phyloP scores from a whole-genome alignment of 495 filamentous ascomycete species.

The Lichina pygmaea region DNA sequence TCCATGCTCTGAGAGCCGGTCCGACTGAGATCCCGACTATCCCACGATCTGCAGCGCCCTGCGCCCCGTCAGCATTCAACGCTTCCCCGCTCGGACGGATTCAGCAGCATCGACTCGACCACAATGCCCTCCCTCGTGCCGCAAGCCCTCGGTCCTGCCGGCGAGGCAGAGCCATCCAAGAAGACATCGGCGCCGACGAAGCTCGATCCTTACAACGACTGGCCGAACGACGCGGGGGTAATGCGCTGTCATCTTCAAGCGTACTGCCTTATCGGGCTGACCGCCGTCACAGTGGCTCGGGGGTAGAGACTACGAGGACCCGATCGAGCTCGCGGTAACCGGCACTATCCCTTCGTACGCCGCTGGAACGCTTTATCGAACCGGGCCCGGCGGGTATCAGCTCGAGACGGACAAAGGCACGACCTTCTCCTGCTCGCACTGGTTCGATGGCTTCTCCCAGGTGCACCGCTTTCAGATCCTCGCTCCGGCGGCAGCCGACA shows the following conservation, averaged over 20 bases:
- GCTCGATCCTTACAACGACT: constrained; percentile 1
- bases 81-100: too few relatives aligned
- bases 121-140: too few relatives aligned
- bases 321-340: constrained; percentile 21
- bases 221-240: constrained; percentile 2
- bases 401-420: constrained; percentile 26
- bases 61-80: too few relatives aligned
- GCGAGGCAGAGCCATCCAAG: too few relatives aligned
- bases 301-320: constrained; percentile 18
- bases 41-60: too few relatives aligned
- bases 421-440: constrained; percentile 32
- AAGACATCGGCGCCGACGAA: too few relatives aligned
- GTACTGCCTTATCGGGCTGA: background rate
- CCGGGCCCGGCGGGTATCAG: constrained; percentile 35
- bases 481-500: constrained; percentile 8
- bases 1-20: too few relatives aligned
- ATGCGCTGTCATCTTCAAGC: background rate
- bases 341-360: constrained; percentile 24
- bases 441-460: constrained; percentile 62
- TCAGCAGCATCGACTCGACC: too few relatives aligned
- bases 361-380: constrained; percentile 41
- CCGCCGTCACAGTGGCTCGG: constrained; percentile 19
- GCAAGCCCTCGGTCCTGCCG: too few relatives aligned
- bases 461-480: constrained; percentile 46
- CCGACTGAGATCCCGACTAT: too few relatives aligned